Evolutionary conservation across 768 basidiomycete species (phyloP), one percentile per base, ranked within the genome.

Genomic region (Mycena galericulata): DNA sequence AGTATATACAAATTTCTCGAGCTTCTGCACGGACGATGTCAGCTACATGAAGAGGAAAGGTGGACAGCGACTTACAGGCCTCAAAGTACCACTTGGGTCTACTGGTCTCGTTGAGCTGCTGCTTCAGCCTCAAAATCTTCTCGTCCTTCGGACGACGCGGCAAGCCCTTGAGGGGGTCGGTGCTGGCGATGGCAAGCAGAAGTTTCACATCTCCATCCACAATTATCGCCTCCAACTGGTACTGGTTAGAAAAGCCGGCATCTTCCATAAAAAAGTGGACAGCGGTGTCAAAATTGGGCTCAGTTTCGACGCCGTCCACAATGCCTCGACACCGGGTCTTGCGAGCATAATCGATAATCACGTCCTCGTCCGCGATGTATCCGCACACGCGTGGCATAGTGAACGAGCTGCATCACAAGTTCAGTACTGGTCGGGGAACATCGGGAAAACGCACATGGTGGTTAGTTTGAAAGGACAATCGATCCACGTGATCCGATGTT

Each of bases 161-260:
- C 47, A 49, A 49, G 27, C 47, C 47, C 27, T 49, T 49, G 47
- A 49, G 27, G 27, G 47, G 47, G 47, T 49, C 47, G 18, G 10
- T 49, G 47, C 47, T 49, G 26, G 26, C 24, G 18, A 49, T 29
- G 26, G 47, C 18, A 29, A 49, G 47, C 47, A 49, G 27, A 49
- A 49, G 10, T 29, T 49, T 49, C 12, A 49, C 26, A 6, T 49
- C 26, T 6, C 47, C 47, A 1, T 49, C 26, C 47, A 29, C 47
- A 27, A 49, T 49, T 27, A 49, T 49, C 2, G 26, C 47, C 27
- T 49, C 47, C 47, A 49, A 15, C 47, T 49, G 10, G 47, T 49
- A 49, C 47, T 49, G 47, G 47, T 49, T 49, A 15, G 47, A 29
- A 49, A 49, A 18, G 47, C 47, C 47, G 18, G 47, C 47, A 49